These are phyloP conservation scores for Venustampulla echinocandica DNA, from an alignment of 495 filamentous ascomycete genomes.

Conservation along the genomic window DNA sequence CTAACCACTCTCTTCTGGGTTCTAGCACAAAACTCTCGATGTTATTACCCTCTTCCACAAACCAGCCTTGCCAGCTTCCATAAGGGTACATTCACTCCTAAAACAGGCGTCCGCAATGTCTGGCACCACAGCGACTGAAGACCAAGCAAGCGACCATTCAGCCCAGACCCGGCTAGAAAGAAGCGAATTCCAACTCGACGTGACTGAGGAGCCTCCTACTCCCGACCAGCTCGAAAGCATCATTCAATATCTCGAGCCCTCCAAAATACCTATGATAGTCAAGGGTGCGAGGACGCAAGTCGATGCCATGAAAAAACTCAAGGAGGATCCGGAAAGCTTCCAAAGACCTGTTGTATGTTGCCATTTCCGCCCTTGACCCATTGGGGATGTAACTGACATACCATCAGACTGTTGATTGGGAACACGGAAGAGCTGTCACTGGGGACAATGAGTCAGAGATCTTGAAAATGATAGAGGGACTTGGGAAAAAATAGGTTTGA, in stretches of 20 bases:
- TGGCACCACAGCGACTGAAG: constrained; percentile 47
- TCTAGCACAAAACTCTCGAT: constrained; percentile 72
- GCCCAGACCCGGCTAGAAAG: constrained; percentile 38
- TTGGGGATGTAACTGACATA: too few species aligned
- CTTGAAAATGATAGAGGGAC: constrained; percentile 60
- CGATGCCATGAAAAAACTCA: constrained; percentile 72
- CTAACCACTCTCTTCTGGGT: too few species aligned
- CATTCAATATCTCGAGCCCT: constrained; percentile 66
- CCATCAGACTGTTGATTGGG: constrained; percentile 89
- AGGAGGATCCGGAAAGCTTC: constrained; percentile 50
- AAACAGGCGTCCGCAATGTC: constrained; percentile 64
- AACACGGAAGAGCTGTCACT: constrained; percentile 69
- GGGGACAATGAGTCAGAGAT: constrained; percentile 80
- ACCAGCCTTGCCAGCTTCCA: constrained; percentile 54
- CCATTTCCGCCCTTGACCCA: not conserved
- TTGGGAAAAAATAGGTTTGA: constrained; percentile 32
- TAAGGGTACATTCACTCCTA: constrained; percentile 58
- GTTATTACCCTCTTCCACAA: constrained; percentile 95
- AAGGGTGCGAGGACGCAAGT: constrained; percentile 58
- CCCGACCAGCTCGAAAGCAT: constrained; percentile 77
- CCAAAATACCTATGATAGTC: constrained; percentile 51
- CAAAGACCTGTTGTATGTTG: constrained; percentile 59
- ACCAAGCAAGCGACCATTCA: constrained; percentile 54
- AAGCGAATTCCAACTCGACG: constrained; percentile 73
- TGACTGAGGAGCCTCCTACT: constrained; percentile 75